Evolutionary conservation across 2,329 filamentous ascomycete species (phyloP), one percentile per base, ranked within the genome.

Genomic region (Corinectria fuckeliana): DNA sequence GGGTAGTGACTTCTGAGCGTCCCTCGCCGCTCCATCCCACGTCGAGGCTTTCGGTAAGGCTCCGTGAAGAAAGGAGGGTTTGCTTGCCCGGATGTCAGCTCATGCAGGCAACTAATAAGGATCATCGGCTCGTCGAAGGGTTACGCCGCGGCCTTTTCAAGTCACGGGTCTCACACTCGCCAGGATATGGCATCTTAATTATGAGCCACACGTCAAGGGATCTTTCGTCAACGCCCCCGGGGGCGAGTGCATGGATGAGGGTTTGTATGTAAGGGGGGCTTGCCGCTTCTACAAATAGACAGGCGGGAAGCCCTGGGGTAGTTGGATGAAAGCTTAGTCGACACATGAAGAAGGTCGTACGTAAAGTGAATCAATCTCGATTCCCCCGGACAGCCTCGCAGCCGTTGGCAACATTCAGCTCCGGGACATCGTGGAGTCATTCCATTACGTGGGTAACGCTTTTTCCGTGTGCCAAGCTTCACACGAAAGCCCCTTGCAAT

Each of bases 101-200:
- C 56, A 63, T 69, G 63, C 59, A 64, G 61, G 20, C 21, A 26
- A 39, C 28, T 54, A 26, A 50, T 54, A 26, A 50, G 25, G 56
- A 25, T 50, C 21, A 41, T 48, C 11, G 44, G 14, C 34, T 45
- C 44, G 26, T 51, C 42, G 36, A 57, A 23, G 23, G 59, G 49
- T 52, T 45, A 18, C 52, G 62, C 49, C 52, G 34, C 36, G 50
- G 58, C 51, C 51, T 44, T 30, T n/a, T 59, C 32, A 28, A 32
- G 50, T 59, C 56, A 59, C 56, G 45, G 56, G 50, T 44, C 10
- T 18, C n/a, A n/a, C 32, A 8, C 32, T 49, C 21, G 30, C 45
- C 30, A 13, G 21, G 23, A 48, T 30, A 39, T 48, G 53, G 26
- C n/a, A n/a, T n/a, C n/a, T n/a, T n/a, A n/a, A n/a, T n/a, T 30